Conservation (phyloP, 75 land plant species). For the Selaginella moellendorffii region DNA sequence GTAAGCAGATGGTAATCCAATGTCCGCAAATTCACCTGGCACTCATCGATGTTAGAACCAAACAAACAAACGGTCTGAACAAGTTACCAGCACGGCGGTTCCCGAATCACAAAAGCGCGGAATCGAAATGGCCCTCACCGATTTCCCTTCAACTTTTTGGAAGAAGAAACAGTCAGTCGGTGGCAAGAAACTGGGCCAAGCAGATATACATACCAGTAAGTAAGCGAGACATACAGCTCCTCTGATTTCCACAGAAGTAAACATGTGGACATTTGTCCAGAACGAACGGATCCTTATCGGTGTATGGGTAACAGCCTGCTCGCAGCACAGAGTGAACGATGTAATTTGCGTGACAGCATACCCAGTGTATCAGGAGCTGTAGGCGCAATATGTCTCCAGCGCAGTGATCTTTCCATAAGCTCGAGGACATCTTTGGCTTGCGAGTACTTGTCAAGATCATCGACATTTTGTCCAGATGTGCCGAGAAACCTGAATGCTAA, state of each 20-base stretch:
- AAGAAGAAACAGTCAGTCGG: background rate
- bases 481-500: conserved; percentile 84
- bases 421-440: conserved; percentile 67
- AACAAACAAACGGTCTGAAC: no score
- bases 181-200: background rate
- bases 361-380: conserved; percentile 98
- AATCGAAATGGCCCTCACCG: conserved; percentile 66
- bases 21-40: conserved; percentile 38
- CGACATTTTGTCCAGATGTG: conserved; percentile 95
- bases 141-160: conserved; percentile 67
- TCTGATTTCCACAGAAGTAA: conserved; percentile 91
- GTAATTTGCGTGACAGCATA: conserved; percentile 11
- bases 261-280: conserved; percentile 93
- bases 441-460: conserved; percentile 78
- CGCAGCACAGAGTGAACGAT: background rate
- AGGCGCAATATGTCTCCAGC: conserved; percentile 96
- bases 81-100: conserved; percentile 76
- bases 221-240: conserved; percentile 47
- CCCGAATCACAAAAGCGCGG: conserved; percentile 82
- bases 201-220: conserved; percentile 40
- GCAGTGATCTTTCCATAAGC: conserved; percentile 74
- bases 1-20: conserved; percentile 44
- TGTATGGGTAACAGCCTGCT: conserved; percentile 95
- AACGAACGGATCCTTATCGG: conserved; percentile 85
- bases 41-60: background rate